phyloP scores from a whole-genome alignment of 1,139 yeast species.

The Hyphopichia pseudoburtonii region DNA sequence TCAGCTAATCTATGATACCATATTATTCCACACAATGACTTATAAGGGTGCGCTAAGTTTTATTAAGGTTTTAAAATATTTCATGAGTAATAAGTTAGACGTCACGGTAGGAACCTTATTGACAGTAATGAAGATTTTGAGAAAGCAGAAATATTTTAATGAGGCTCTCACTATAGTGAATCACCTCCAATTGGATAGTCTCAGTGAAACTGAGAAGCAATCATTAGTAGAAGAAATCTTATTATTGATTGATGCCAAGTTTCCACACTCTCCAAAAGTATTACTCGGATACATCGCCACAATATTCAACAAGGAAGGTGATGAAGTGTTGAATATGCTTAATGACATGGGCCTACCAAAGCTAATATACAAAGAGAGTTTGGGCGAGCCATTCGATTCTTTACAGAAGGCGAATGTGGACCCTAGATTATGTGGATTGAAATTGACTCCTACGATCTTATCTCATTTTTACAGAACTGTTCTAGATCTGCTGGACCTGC shows the following conservation, averaged over 20 bases:
- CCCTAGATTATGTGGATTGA: slow-evolving; percentile 23
- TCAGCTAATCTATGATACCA: slow-evolving; percentile 26
- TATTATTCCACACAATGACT: slow-evolving; percentile 35
- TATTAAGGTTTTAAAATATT: slow-evolving; percentile 32
- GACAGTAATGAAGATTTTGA: slow-evolving; percentile 27
- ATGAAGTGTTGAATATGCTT: slow-evolving; percentile 19
- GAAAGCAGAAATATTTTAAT: slow-evolving; percentile 28
- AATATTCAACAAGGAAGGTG: slow-evolving; percentile 18
- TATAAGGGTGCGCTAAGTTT: slow-evolving; percentile 39
- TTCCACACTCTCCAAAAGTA: slow-evolving; percentile 33
- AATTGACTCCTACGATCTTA: slow-evolving; percentile 23
- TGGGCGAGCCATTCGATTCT: background rate
- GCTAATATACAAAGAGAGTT: slow-evolving; percentile 1
- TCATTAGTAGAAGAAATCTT: slow-evolving; percentile 32
- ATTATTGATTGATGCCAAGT: slow-evolving; percentile 29
- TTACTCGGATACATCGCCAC: slow-evolving; percentile 39
- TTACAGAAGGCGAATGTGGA: slow-evolving; percentile 35
- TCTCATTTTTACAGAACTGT: slow-evolving; percentile 23
- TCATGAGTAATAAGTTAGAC: slow-evolving; percentile 27
- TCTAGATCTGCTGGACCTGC: background rate
- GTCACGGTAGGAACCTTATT: slow-evolving; percentile 26
- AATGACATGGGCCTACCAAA: slow-evolving; percentile 26
- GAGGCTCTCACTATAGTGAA: slow-evolving; percentile 40
- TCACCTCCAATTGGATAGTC: slow-evolving; percentile 23
- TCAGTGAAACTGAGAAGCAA: slow-evolving; percentile 18